Conservation (phyloP, 495 filamentous ascomycete species). For the Hypomontagnella monticulosa region DNA sequence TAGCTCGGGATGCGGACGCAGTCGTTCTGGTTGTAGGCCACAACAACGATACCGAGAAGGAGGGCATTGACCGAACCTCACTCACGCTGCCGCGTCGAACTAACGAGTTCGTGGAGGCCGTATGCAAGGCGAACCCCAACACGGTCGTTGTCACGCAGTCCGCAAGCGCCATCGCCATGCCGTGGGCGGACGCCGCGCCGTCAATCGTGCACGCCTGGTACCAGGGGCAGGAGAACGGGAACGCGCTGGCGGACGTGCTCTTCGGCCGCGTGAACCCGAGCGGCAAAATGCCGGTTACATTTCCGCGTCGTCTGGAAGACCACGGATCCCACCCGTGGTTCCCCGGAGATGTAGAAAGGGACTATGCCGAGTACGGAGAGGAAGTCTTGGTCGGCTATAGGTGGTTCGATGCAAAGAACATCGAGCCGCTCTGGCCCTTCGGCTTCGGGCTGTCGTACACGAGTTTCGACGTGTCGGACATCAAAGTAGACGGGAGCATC, state of each 20-base stretch:
- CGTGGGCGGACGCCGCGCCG: constrained; percentile 64
- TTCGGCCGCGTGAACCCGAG: constrained; percentile 66
- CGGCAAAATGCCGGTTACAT: constrained; percentile 64
- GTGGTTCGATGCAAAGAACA: constrained; percentile 61
- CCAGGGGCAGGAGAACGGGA: constrained; percentile 69
- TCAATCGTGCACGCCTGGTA: constrained; percentile 68
- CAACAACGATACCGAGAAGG: constrained; percentile 55
- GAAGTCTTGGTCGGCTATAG: constrained; percentile 72
- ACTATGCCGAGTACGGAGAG: constrained; percentile 52
- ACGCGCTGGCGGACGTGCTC: constrained; percentile 68
- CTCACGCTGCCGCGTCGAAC: constrained; percentile 68
- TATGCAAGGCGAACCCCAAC: constrained; percentile 65
- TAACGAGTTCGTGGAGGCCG: constrained; percentile 66
- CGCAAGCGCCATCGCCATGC: constrained; percentile 73
- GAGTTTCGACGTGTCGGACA: not conserved
- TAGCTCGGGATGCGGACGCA: not conserved
- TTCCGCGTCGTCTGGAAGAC: constrained; percentile 56
- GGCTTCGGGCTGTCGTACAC: constrained; percentile 71
- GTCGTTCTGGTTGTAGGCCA: not conserved
- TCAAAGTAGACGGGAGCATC: not conserved
- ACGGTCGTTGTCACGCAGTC: constrained; percentile 71
- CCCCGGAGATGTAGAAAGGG: too few species aligned
- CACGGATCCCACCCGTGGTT: too few species aligned
- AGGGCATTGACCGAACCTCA: constrained; percentile 69
- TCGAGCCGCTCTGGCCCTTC: constrained; percentile 62